Percentiles rank a stretch among this genome's conserved stretches.
These are phyloP conservation scores for Neurospora sp. DNA, from an alignment of 2,329 filamentous ascomycete species.

Conservation along the genomic window DNA sequence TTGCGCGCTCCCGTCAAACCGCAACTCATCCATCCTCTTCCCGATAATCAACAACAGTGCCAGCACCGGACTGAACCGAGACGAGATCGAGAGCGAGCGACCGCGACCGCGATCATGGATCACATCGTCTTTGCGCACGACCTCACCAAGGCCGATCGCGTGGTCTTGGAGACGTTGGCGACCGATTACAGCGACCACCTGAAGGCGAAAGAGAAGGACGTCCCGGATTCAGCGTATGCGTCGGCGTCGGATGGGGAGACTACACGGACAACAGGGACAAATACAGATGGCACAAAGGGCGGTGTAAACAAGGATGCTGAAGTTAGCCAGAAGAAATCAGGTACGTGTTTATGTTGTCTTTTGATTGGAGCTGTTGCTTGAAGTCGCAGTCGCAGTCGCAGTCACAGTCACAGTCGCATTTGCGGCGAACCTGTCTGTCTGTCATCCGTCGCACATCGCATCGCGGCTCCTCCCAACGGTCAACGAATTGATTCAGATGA, in stretches of 20 bases:
- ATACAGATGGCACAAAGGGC: neutral
- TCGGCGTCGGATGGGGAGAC: neutral
- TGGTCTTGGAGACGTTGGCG: neutral
- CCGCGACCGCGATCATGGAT: neutral
- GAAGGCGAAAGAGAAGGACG: neutral
- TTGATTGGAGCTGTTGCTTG: too few species aligned
- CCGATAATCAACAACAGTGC: neutral
- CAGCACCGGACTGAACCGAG: neutral
- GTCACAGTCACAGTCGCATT: neutral
- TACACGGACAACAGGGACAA: neutral
- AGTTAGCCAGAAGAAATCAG: neutral
- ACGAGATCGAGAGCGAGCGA: neutral
- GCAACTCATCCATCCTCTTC: neutral
- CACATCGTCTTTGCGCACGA: neutral
- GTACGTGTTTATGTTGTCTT: neutral
- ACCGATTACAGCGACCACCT: neutral
- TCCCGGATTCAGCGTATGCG: neutral
- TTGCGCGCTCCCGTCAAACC: neutral
- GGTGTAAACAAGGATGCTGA: neutral
- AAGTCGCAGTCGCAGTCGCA: neutral
- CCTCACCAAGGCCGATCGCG: slow-evolving; percentile 1
- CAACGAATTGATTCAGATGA: neutral
- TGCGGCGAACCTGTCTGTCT: neutral
- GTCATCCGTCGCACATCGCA: neutral
- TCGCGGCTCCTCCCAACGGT: neutral